Evolutionary conservation across 2,329 filamentous ascomycete genomes (phyloP), one percentile per base, ranked within the genome.

Genomic region (Cytospora piceae): DNA sequence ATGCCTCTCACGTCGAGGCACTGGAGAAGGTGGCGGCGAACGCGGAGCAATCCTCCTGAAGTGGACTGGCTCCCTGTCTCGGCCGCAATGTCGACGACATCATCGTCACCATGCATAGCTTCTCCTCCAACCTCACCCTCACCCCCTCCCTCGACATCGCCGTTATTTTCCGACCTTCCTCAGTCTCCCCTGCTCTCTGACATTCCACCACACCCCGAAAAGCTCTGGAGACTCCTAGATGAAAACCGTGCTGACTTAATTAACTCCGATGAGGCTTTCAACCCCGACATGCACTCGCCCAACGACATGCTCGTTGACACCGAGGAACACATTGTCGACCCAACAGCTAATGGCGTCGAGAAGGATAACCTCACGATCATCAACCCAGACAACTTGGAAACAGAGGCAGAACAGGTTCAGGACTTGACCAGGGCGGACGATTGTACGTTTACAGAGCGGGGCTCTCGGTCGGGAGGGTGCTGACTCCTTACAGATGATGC

Each of bases 401-500:
- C 77, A 68, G 82, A 83, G 67, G 72, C 74, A 64, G 83, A 85
- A 61, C 76, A 79, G 69, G 77, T 80, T 54, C 80, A 83, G 69
- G 81, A 82, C 67, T 72, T 80, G 55, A 79, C 83, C 49, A 72
- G 83, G 66, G 85, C 84, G 34, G 83, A 75, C 72, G 85, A 87
- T 71, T 78, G 85, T 87, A 77, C 69, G 83, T 80, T 49, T 46
- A 12, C 29, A 27, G 52, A 37, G 3, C 4, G 20, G 34, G 6
- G 24, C 32, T 27, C 27, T 46, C n/a, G 24, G 29, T n/a, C 24
- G 49, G 42, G 29, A 37, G 58, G 55, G 65, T 69, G 67, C 73
- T 78, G 69, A 77, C 71, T 42, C 34, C 53, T 46, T 70, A 63
- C 73, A 94, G 91, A 87, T 79, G 91, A 96, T 70, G 90, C 91